These are phyloP conservation scores for Amylostereum chailletii DNA, from an alignment of 1,284 basidiomycete species.

Conservation along the genomic window DNA sequence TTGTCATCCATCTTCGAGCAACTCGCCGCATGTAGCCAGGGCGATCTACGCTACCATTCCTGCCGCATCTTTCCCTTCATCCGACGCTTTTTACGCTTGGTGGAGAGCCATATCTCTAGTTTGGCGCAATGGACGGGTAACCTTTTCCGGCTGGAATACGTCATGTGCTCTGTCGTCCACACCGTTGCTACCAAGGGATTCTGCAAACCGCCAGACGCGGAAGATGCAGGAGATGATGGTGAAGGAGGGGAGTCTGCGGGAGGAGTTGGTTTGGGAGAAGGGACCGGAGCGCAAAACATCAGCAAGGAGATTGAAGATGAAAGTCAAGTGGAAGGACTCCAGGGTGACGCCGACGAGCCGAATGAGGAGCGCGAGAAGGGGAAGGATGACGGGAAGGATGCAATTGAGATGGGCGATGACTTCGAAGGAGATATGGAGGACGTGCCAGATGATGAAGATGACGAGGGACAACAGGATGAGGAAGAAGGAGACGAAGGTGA, in stretches of 20 bases:
- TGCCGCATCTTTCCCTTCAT: constrained; percentile 60
- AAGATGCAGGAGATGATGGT: constrained; percentile 40
- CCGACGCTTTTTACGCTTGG: constrained; percentile 43
- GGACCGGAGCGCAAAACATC: constrained; percentile 78
- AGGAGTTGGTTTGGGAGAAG: constrained; percentile 84
- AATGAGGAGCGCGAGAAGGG: constrained; percentile 33
- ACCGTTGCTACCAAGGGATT: constrained; percentile 84
- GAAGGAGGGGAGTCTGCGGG: constrained; percentile 49
- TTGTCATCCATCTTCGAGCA: constrained; percentile 26
- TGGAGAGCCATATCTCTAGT: constrained; percentile 44
- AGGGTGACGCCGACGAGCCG: constrained; percentile 58
- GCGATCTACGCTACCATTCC: constrained; percentile 22
- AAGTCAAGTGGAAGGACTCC: constrained; percentile 91
- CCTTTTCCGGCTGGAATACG: constrained; percentile 79
- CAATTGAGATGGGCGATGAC: constrained; percentile 70
- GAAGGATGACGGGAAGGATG: constrained; percentile 57
- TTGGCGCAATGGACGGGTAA: constrained; percentile 64
- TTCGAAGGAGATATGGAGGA: constrained; percentile 81
- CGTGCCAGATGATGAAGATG: constrained; percentile 64
- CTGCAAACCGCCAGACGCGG: constrained; percentile 75
- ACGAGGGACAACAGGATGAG: constrained; percentile 72
- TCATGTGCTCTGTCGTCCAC: constrained; percentile 68
- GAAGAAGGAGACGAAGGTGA: constrained; percentile 51
- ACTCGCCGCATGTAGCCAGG: constrained; percentile 19
- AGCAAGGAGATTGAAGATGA: constrained; percentile 94